Conservation (phyloP, 441 rosid genomes). For the Populus hybrid region DNA sequence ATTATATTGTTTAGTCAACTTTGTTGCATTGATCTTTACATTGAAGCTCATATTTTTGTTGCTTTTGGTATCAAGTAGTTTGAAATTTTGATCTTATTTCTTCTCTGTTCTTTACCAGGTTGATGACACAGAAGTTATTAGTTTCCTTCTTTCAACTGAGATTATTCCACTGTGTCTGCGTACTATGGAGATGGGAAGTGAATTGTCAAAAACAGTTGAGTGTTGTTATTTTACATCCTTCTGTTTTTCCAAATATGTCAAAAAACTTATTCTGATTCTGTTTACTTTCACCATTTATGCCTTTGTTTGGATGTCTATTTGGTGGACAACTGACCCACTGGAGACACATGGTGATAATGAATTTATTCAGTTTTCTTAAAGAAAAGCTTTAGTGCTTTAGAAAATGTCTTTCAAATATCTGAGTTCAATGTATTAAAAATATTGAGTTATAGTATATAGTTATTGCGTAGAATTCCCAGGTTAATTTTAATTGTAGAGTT, state of each 20-base stretch:
- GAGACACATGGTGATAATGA: not conserved
- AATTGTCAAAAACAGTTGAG: slow-evolving; percentile 93
- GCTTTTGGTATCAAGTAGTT: not conserved
- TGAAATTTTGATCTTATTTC: not conserved
- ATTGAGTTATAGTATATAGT: not conserved
- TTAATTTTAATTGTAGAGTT: not conserved
- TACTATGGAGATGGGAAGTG: slow-evolving; percentile 99
- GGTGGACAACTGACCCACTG: not conserved
- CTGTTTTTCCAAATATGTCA: not conserved
- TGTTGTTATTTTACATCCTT: slow-evolving; percentile 15
- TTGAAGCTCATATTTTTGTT: not conserved
- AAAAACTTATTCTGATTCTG: slow-evolving; percentile 12
- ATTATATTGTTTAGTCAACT: not conserved
- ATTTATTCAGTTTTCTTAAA: not conserved
- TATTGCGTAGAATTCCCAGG: not conserved
- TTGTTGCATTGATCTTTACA: not conserved
- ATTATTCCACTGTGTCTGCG: slow-evolving; percentile 92
- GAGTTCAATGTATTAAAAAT: not conserved
- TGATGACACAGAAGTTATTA: slow-evolving; percentile 96
- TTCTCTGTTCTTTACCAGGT: slow-evolving; percentile 44
- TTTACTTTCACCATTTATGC: not conserved
- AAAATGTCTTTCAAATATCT: not conserved
- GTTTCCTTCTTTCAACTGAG: slow-evolving; percentile 96
- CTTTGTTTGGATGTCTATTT: no score
- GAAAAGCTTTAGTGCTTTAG: not conserved